These are phyloP conservation scores for Tylopilus intermedius DNA, from an alignment of 768 basidiomycete genomes.

Conservation along the genomic window DNA sequence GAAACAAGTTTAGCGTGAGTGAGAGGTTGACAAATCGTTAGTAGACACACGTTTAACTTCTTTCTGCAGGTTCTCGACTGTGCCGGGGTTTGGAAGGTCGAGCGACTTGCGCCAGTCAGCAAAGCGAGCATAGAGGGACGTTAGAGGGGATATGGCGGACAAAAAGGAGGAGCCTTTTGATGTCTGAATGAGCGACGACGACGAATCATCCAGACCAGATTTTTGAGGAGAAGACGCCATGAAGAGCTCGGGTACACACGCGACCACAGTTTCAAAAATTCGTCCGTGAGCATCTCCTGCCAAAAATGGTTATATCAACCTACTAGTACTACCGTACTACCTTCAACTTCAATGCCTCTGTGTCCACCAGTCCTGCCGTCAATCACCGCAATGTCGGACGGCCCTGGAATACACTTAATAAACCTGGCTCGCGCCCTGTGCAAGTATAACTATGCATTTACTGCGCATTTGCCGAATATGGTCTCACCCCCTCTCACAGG, in stretches of 20 bases:
- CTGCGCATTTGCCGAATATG: too few species aligned
- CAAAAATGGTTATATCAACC: conserved; percentile 7
- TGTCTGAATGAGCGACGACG: conserved; percentile 35
- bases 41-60: conserved; percentile 75
- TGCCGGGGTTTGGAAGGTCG: conserved; percentile 86
- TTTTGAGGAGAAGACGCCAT: conserved; percentile 49
- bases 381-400: too few species aligned
- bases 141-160: conserved; percentile 47
- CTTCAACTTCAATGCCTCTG: too few species aligned
- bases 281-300: conserved; percentile 27
- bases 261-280: conserved; percentile 29
- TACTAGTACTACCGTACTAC: too few species aligned
- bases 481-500: too few species aligned
- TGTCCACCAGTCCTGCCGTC: too few species aligned
- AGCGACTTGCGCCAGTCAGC: conserved; percentile 77
- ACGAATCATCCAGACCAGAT: conserved; percentile 35
- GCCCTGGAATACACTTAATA: too few species aligned
- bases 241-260: conserved; percentile 14
- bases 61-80: conserved; percentile 87
- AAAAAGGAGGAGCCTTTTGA: conserved; percentile 28
- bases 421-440: too few species aligned
- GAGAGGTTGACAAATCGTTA: conserved; percentile 2
- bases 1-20: not conserved
- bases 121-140: conserved; percentile 66
- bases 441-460: too few species aligned